Evolutionary conservation across 805 yeast species (phyloP).

Genomic region (Starmerella sirachaensis): DNA sequence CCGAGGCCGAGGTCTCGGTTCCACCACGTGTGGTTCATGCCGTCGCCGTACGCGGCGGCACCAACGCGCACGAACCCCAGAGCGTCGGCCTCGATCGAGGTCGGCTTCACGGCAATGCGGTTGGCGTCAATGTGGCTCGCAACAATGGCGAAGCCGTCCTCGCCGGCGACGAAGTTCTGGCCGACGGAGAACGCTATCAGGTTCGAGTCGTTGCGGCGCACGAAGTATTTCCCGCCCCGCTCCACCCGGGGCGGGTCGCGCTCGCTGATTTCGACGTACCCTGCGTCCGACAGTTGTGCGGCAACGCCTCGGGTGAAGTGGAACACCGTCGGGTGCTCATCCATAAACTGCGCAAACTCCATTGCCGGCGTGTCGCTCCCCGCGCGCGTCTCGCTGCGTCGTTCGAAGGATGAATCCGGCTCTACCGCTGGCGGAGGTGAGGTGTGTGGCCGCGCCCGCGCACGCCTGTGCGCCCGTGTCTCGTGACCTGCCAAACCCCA

Average conservation of each 20-base stretch:
- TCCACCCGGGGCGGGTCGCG: conserved; percentile 35
- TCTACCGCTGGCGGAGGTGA: too few species aligned
- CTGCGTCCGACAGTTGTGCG: conserved; percentile 40
- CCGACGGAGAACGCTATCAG: conserved; percentile 64
- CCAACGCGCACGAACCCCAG: conserved; percentile 73
- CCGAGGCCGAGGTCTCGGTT: conserved; percentile 87
- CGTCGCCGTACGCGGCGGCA: conserved; percentile 86
- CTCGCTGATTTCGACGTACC: conserved; percentile 66
- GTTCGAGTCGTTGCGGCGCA: conserved; percentile 56
- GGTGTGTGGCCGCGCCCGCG: too few species aligned
- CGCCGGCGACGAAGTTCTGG: conserved; percentile 53
- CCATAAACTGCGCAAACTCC: conserved; percentile 47
- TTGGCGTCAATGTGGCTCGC: conserved; percentile 98
- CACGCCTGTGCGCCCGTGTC: too few species aligned
- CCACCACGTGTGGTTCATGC: conserved; percentile 90
- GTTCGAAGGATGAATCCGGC: too few species aligned
- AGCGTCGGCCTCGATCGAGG: conserved; percentile 49
- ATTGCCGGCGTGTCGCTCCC: conserved; percentile 6
- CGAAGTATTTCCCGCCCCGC: conserved; percentile 56
- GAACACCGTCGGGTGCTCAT: conserved; percentile 58
- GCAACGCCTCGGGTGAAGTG: conserved; percentile 31
- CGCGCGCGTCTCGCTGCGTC: too few species aligned
- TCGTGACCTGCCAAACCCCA: too few species aligned
- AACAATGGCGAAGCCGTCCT: conserved; percentile 73
- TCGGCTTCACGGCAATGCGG: conserved; percentile 74